Percentiles rank a stretch among this genome's conserved stretches.
These are phyloP conservation scores for Serendipita sp. DNA, from an alignment of 768 basidiomycete genomes.

Conservation along the genomic window DNA sequence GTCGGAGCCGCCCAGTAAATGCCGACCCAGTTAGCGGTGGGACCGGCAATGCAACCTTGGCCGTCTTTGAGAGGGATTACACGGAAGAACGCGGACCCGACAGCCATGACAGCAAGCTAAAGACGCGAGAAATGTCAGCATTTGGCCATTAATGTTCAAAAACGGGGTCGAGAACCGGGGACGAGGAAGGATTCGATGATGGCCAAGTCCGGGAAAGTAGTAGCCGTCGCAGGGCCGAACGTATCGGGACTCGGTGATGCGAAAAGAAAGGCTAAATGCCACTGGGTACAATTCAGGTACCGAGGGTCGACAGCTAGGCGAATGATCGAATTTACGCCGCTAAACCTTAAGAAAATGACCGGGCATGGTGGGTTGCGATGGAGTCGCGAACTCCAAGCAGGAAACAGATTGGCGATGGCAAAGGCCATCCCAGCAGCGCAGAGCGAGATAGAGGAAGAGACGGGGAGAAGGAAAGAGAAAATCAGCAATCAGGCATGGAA, in stretches of 20 bases:
- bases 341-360: not conserved
- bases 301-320: not conserved
- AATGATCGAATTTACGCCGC: not conserved
- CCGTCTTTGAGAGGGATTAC: slow-evolving; percentile 24
- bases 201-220: not conserved
- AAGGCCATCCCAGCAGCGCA: not conserved
- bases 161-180: not conserved
- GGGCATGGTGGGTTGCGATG: not conserved
- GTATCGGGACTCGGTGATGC: not conserved
- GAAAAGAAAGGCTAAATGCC: not conserved
- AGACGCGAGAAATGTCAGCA: not conserved
- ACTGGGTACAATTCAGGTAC: not conserved
- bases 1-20: slow-evolving; percentile 76
- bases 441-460: not conserved
- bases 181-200: not conserved
- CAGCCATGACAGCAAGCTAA: slow-evolving; percentile 40
- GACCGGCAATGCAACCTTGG: slow-evolving; percentile 79
- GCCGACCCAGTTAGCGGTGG: slow-evolving; percentile 65
- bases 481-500: not conserved
- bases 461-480: not conserved
- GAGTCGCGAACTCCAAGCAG: not conserved
- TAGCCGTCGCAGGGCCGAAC: not conserved
- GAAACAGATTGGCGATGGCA: not conserved
- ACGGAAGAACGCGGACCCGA: slow-evolving; percentile 65
- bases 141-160: not conserved